Percentiles rank a stretch among this genome's conserved stretches.
phyloP scores from a whole-genome alignment of 139 green algal genomes.

The Penium margaritaceum region DNA sequence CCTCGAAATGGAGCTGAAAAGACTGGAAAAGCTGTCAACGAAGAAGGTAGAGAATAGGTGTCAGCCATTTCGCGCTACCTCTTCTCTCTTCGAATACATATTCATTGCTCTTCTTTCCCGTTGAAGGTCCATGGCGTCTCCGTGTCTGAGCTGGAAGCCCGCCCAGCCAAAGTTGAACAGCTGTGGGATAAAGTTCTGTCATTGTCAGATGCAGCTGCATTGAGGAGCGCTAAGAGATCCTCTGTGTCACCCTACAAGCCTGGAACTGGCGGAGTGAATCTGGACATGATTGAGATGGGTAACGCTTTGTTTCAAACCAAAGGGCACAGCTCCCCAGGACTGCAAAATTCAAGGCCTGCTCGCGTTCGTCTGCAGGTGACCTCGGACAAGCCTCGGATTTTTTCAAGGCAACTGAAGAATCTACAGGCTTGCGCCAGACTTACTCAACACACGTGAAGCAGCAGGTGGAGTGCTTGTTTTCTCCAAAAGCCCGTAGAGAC shows the following conservation, averaged over 20 bases:
- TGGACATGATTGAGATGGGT: constrained; percentile 1
- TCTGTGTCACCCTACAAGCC: neutral
- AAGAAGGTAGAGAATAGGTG: neutral
- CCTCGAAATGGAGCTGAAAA: neutral
- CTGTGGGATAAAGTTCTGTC: neutral
- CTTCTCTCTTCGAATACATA: neutral
- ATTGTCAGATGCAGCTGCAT: neutral
- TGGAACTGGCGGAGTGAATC: neutral
- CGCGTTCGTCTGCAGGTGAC: constrained; percentile 1
- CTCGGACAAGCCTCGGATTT: too few species aligned
- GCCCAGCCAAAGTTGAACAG: neutral
- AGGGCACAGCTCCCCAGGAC: too few species aligned
- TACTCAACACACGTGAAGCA: constrained; percentile 1
- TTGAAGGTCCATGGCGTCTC: neutral
- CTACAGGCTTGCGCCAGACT: too few species aligned
- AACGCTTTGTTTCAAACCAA: too few species aligned
- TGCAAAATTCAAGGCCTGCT: too few species aligned
- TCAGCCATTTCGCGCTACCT: too few species aligned
- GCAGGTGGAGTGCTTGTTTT: neutral
- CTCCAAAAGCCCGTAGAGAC: neutral
- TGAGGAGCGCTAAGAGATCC: neutral
- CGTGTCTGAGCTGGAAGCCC: neutral
- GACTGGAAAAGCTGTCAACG: neutral
- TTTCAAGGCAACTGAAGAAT: too few species aligned
- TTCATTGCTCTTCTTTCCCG: neutral